Conservation (phyloP, 2,329 filamentous ascomycete species). For the Stemphylium lycopersici region DNA sequence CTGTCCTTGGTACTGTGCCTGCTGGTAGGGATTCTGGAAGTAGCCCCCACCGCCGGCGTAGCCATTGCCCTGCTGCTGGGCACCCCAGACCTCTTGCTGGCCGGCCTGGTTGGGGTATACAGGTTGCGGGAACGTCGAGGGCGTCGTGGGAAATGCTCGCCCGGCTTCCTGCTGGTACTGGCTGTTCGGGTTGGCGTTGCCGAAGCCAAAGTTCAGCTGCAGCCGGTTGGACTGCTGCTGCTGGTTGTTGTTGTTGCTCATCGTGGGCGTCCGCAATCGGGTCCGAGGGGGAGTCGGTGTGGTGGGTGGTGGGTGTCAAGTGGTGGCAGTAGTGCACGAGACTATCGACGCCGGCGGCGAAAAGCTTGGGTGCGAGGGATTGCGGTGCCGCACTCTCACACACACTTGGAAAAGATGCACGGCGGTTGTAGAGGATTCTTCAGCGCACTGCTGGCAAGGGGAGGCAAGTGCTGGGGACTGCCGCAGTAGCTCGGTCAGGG, state of each 20-base stretch:
- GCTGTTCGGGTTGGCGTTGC: constrained; percentile 45
- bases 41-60: constrained; percentile 48
- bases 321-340: constrained; percentile 15
- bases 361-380: constrained; percentile 14
- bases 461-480: constrained; percentile 20
- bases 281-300: constrained; percentile 14
- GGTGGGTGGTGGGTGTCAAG: constrained; percentile 3
- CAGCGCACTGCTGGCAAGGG: constrained; percentile 21
- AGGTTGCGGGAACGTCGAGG: constrained; percentile 94
- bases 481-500: constrained; percentile 39
- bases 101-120: constrained; percentile 69
- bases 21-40: constrained; percentile 59
- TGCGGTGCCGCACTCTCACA: constrained; percentile 21
- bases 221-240: constrained; percentile 54
- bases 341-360: constrained; percentile 18
- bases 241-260: constrained; percentile 49
- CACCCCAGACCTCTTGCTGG: constrained; percentile 66
- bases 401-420: constrained; percentile 22
- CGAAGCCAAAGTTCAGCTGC: constrained; percentile 60
- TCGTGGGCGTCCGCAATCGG: constrained; percentile 29
- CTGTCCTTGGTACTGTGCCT: constrained; percentile 57
- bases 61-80: constrained; percentile 49
- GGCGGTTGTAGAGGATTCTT: constrained; percentile 23
- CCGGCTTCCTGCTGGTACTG: constrained; percentile 53
- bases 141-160: constrained; percentile 69